phyloP scores from a whole-genome alignment of 768 basidiomycete genomes.

The Cystobasidiopsis lactophilus region DNA sequence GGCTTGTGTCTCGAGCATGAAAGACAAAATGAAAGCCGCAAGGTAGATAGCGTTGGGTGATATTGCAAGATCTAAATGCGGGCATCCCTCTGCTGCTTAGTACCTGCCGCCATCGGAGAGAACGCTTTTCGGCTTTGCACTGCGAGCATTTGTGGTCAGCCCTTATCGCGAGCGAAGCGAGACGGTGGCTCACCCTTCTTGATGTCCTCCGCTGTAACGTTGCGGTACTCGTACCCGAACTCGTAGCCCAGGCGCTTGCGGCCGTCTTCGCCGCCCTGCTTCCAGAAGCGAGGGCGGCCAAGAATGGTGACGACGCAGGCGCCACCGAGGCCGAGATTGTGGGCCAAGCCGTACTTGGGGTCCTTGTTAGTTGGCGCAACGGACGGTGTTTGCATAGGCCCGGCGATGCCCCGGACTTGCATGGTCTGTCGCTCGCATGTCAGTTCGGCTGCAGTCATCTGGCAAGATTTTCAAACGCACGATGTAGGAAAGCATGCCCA shows the following conservation, averaged over 20 bases:
- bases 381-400: slow-evolving; percentile 14
- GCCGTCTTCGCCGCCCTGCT: slow-evolving; percentile 44
- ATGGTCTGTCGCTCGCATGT: neutral
- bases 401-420: slow-evolving; percentile 10
- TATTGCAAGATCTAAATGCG: no score
- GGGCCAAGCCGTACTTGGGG: slow-evolving; percentile 41
- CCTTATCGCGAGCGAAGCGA: no score
- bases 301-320: slow-evolving; percentile 47
- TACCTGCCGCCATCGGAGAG: no score
- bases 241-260: slow-evolving; percentile 53
- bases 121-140: no score
- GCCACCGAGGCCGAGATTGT: slow-evolving; percentile 30
- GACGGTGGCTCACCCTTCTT: no score
- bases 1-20: no score
- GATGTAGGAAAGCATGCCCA: slow-evolving; percentile 14
- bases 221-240: slow-evolving; percentile 45
- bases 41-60: no score
- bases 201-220: slow-evolving; percentile 41
- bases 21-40: no score
- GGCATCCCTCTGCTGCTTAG: no score
- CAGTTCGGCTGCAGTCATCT: neutral
- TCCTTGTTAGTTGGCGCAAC: slow-evolving; percentile 6
- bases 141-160: no score
- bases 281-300: slow-evolving; percentile 54
- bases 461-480: neutral